Base-by-base conservation (phyloP, 1,139 yeast species). In the Geotrichum bryndzae region DNA sequence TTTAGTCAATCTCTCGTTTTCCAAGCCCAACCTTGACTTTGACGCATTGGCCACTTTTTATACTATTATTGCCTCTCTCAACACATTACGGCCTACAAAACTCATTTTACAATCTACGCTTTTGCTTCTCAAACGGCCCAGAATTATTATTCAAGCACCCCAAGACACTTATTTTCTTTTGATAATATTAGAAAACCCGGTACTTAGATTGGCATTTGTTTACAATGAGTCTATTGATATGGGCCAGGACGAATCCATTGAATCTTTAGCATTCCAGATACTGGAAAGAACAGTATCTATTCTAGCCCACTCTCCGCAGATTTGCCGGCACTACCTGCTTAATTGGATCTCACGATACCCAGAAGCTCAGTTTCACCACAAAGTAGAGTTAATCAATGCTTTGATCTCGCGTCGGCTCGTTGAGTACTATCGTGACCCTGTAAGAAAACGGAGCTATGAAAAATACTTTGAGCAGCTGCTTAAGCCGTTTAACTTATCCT, bases 231-330 rank as follows among this genome's bases (percentile, higher is more conserved):
- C 69, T 57, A 31, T 13, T 15, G 50, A 48, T 57, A 27, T 18
- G 25, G 48, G 18, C 33, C 35, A 45, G 54, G 60, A n/a, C 23
- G 31, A 51, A 10, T 46, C 54, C 10, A 58, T 65, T 27, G 61
- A 56, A 23, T 60, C 63, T 73, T 68, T 86, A 18, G 79, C 86
- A 29, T 86, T 84, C 68, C 92, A 88, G 59, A 78, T 90, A 2
- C 70, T 86, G 29, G 88, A 87, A 68, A 77, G 92, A 57, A 74
- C 84, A 2, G 75, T 89, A 51, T 96, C 96, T 0, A 76, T 87
- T 4, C 68, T 90, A 57, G 79, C 94, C 0, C 80, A 84, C 66
- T 68, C 82, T 3, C 78, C 80, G 41, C 72, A 79, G 2, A 68
- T 74, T 0, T 70, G 76, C 13, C 71, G 81, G 1, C 81, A 80